Evolutionary conservation across 768 basidiomycete genomes (phyloP).

Genomic region (Rhodosporidiobolus sp.): DNA sequence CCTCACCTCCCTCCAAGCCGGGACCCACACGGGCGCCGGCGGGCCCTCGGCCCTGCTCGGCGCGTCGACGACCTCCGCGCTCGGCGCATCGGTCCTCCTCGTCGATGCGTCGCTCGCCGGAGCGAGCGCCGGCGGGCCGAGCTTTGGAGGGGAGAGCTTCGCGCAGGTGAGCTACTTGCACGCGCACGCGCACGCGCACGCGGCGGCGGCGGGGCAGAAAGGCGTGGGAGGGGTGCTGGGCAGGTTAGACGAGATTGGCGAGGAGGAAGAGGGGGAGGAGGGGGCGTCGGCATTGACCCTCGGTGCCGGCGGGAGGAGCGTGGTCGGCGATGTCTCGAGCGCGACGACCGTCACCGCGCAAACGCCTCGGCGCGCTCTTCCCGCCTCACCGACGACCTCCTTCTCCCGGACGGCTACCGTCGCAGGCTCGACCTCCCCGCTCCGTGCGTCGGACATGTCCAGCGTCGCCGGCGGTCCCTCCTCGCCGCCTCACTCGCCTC

Average conservation of each 20-base stretch:
- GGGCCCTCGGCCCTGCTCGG: neutral
- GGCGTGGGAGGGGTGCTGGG: no score
- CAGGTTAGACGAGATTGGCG: neutral
- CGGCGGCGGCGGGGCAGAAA: no score
- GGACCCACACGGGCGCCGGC: no score
- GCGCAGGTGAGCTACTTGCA: neutral
- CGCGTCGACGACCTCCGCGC: neutral
- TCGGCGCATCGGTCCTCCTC: neutral
- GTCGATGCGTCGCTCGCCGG: neutral
- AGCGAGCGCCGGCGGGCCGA: neutral
- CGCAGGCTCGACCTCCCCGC: neutral
- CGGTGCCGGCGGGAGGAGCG: no score
- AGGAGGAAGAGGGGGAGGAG: conserved; percentile 4
- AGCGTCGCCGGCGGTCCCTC: neutral
- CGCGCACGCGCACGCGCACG: no score
- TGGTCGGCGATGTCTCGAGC: neutral
- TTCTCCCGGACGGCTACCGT: neutral
- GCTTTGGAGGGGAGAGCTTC: neutral
- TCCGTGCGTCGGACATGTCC: neutral
- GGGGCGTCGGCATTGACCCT: neutral
- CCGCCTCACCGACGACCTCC: neutral
- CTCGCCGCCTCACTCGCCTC: neutral
- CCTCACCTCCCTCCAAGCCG: neutral
- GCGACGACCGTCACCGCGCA: neutral
- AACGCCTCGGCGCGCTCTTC: neutral